Evolutionary conservation across 306 rosid genomes (phyloP).

Genomic region (Fragaria vesca): DNA sequence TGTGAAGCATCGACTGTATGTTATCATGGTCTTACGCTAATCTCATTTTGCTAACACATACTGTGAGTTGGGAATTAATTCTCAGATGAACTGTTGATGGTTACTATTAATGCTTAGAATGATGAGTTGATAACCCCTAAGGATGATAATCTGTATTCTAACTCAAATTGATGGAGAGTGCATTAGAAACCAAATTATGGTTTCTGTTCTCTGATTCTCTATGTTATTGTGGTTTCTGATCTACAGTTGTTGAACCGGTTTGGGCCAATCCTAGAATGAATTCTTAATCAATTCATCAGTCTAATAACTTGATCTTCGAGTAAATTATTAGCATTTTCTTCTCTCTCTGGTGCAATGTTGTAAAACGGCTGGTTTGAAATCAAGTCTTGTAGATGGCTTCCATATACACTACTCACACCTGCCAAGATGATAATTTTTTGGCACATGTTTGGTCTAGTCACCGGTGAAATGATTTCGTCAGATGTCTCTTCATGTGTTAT

Average conservation of each 20-base stretch:
- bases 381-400: background rate
- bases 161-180: background rate
- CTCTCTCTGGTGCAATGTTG: background rate
- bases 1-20: background rate
- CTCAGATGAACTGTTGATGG: background rate
- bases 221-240: background rate
- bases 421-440: background rate
- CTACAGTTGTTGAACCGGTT: background rate
- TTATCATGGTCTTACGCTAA: background rate
- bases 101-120: background rate
- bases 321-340: background rate
- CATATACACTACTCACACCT: background rate
- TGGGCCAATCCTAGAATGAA: background rate
- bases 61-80: background rate
- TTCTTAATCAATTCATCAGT: background rate
- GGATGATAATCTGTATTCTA: background rate
- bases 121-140: background rate
- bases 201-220: background rate
- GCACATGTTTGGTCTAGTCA: background rate
- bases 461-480: background rate
- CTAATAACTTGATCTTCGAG: background rate
- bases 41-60: background rate
- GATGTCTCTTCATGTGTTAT: background rate
- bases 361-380: background rate
- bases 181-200: background rate